Evolutionary conservation across 495 filamentous ascomycete genomes (phyloP).

Genomic region (Aspergillus diversus): DNA sequence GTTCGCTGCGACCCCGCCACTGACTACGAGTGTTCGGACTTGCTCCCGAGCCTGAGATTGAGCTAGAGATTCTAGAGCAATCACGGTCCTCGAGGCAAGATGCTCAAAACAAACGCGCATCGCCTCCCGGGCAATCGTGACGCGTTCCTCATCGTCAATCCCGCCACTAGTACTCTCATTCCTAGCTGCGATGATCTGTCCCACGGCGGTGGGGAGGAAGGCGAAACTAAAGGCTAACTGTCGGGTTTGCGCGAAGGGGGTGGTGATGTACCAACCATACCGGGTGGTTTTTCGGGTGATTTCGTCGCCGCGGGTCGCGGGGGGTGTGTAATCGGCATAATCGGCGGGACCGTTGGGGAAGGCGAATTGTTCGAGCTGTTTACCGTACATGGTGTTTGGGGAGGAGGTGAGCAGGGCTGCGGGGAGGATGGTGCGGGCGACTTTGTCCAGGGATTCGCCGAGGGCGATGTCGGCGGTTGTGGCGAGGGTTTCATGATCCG

Average conservation of each 20-base stretch:
- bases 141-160: conserved; percentile 52
- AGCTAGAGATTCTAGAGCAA: conserved; percentile 59
- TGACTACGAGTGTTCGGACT: conserved; percentile 72
- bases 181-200: conserved; percentile 40
- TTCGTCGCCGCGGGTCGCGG: conserved; percentile 56
- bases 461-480: conserved; percentile 74
- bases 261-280: conserved; percentile 62
- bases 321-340: conserved; percentile 61
- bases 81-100: conserved; percentile 69
- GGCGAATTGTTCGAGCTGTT: conserved; percentile 68
- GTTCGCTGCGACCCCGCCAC: conserved; percentile 90
- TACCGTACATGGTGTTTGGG: conserved; percentile 74
- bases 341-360: conserved; percentile 59
- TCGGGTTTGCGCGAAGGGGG: conserved; percentile 56
- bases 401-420: conserved; percentile 42
- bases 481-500: conserved; percentile 72
- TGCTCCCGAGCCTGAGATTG: conserved; percentile 7
- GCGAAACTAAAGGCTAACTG: conserved; percentile 66
- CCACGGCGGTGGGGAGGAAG: conserved; percentile 59
- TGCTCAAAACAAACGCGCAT: conserved; percentile 92
- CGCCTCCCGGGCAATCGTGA: conserved; percentile 64
- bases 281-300: conserved; percentile 39
- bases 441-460: conserved; percentile 85
- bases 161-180: neutral
- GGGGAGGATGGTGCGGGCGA: conserved; percentile 74